Evolutionary conservation across 2,329 filamentous ascomycete genomes (phyloP).

Genomic region (Arthrinium phaeospermum): DNA sequence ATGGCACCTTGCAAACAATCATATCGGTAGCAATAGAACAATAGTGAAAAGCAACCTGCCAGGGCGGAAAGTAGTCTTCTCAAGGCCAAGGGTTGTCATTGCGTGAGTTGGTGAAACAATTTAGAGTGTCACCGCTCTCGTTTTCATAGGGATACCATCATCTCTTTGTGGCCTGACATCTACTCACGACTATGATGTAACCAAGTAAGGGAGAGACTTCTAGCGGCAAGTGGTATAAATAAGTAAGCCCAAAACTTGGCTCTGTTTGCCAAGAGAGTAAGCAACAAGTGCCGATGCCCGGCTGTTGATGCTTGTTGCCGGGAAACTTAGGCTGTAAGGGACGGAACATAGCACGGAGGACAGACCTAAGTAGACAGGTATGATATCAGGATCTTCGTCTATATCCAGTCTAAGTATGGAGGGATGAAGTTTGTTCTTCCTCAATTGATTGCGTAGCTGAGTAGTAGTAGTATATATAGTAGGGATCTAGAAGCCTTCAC

Average conservation of each 20-base stretch:
- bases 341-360: neutral
- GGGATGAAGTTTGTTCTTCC: neutral
- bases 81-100: neutral
- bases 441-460: neutral
- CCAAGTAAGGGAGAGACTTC: neutral
- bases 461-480: neutral
- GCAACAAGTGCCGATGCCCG: neutral
- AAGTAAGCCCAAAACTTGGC: neutral
- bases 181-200: neutral
- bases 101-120: too few species aligned
- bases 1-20: neutral
- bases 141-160: neutral
- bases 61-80: neutral
- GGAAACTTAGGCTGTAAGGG: neutral
- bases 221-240: neutral
- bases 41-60: neutral
- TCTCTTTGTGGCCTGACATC: neutral
- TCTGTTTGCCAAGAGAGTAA: neutral
- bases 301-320: neutral
- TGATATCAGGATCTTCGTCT: neutral
- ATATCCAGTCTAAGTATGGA: neutral
- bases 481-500: too few species aligned
- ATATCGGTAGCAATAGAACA: too few species aligned
- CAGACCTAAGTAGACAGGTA: neutral
- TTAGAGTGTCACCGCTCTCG: neutral